Percentiles rank a stretch among this genome's conserved stretches.
These are phyloP conservation scores for Fusarium chuoi DNA, from an alignment of 2,329 filamentous ascomycete genomes.

Conservation along the genomic window DNA sequence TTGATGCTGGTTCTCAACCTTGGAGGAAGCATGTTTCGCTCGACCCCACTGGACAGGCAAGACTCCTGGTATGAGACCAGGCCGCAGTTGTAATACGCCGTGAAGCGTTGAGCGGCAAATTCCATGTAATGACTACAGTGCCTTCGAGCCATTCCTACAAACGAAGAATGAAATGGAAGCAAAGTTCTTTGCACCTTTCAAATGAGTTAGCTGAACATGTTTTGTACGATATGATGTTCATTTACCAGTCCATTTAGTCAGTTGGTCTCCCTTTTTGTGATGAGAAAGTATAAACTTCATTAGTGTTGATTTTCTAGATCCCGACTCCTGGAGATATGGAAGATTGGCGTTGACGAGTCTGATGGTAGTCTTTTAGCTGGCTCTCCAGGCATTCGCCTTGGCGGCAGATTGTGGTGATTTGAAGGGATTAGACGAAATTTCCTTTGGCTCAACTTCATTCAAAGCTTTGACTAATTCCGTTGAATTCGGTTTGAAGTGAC, in stretches of 20 bases:
- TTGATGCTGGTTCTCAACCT: accelerated
- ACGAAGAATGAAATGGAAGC: neutral
- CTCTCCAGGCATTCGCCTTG: neutral
- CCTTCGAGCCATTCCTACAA: neutral
- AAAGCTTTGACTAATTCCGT: accelerated
- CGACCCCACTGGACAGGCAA: accelerated
- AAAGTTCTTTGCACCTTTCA: neutral
- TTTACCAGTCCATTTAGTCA: neutral
- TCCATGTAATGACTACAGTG: neutral
- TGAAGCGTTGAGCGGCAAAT: accelerated
- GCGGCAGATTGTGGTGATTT: neutral
- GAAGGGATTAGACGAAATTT: accelerated
- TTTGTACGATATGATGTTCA: accelerated
- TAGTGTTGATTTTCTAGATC: neutral
- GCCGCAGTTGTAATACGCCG: accelerated
- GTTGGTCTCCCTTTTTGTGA: accelerated
- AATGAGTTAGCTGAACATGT: neutral
- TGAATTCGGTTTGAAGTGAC: neutral
- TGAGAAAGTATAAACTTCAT: neutral
- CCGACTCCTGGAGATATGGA: neutral
- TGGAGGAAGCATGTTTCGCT: accelerated
- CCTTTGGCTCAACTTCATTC: accelerated
- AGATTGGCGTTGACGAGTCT: neutral
- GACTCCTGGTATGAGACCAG: neutral
- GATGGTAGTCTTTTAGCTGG: neutral